A percentile compares a stretch with the other conserved stretches of the same genome.
These are phyloP conservation scores for Vicia faba DNA, from an alignment of 306 rosid species.

Conservation along the genomic window DNA sequence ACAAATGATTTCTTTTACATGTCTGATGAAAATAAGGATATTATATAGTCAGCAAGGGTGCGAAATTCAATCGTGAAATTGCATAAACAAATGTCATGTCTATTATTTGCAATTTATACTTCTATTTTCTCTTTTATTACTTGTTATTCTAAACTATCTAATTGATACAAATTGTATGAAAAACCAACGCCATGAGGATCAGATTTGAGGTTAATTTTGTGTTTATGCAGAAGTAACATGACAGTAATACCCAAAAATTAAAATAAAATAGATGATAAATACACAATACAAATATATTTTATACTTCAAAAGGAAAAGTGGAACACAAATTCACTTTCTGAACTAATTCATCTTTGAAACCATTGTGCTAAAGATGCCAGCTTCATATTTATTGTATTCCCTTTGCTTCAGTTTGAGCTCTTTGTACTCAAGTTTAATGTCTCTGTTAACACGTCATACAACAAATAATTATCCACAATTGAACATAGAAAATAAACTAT, in stretches of 20 bases:
- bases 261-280: neutral
- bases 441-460: slow-evolving; percentile 46
- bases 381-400: slow-evolving; percentile 53
- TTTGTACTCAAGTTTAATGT: slow-evolving; percentile 53
- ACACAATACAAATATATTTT: neutral
- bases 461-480: slow-evolving; percentile 5
- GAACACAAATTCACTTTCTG: slow-evolving; percentile 22
- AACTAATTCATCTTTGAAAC: slow-evolving; percentile 55
- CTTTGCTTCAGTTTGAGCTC: slow-evolving; percentile 58
- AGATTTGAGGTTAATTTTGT: slow-evolving; percentile 6
- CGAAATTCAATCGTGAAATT: too few species aligned
- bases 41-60: too few species aligned
- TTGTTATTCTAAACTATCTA: neutral
- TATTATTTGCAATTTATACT: too few species aligned
- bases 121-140: too few species aligned
- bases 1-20: too few species aligned
- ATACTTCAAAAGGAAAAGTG: slow-evolving; percentile 1
- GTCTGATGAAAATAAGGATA: too few species aligned
- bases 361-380: slow-evolving; percentile 62
- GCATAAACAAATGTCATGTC: too few species aligned
- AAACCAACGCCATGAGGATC: neutral
- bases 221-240: neutral
- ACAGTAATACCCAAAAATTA: neutral
- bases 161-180: neutral
- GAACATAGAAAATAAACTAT: neutral